Conservation (phyloP, 306 rosid species). For the Gillenia trifoliata region DNA sequence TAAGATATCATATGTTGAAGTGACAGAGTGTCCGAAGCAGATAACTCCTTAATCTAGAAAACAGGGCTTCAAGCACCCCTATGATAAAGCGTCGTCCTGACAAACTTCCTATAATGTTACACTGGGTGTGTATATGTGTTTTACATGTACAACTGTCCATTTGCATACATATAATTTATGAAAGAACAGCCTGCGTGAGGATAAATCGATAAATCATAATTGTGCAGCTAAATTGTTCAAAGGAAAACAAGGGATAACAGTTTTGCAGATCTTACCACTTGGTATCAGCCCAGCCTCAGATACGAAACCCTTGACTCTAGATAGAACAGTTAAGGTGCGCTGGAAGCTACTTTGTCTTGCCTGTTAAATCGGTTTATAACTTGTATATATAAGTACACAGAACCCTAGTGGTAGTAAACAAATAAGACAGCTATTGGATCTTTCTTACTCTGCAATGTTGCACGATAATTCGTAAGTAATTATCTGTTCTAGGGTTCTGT, state of each 20-base stretch:
- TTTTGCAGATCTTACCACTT: conserved; percentile 42
- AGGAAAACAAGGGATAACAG: not conserved
- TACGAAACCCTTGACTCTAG: conserved; percentile 54
- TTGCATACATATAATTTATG: not conserved
- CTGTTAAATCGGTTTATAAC: conserved; percentile 34
- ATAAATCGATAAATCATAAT: not conserved
- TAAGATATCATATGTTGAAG: not conserved
- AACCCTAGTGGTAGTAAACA: not conserved
- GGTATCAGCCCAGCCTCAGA: conserved; percentile 46
- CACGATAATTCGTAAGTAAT: no score
- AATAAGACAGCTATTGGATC: no score
- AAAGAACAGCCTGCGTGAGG: not conserved
- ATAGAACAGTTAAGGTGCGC: conserved; percentile 58
- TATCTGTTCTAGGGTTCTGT: no score
- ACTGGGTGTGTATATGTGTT: not conserved
- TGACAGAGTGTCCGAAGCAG: not conserved
- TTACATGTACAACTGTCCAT: not conserved
- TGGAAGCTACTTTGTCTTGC: conserved; percentile 71
- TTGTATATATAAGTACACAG: conserved; percentile 4
- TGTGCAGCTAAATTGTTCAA: not conserved
- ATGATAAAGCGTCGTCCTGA: not conserved
- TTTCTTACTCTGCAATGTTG: no score
- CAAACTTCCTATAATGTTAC: not conserved
- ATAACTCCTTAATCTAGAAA: not conserved
- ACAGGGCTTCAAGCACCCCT: not conserved